A percentile compares a stretch with the other conserved stretches of the same genome.
Evolutionary conservation across 2,329 filamentous ascomycete species (phyloP).

Genomic region (Penicillium olsonii): DNA sequence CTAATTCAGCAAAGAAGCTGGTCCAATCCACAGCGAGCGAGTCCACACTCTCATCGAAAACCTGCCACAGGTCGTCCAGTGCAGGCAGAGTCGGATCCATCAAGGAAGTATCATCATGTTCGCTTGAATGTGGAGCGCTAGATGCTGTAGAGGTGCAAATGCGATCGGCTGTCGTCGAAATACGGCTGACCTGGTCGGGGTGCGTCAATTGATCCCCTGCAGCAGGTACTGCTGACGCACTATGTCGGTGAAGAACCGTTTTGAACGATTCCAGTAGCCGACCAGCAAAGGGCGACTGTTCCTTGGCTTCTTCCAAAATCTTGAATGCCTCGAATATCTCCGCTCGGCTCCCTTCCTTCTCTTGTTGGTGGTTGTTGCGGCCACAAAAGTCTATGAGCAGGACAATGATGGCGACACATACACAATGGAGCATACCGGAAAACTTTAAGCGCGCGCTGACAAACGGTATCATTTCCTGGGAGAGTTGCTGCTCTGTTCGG

Average conservation of each 20-base stretch:
- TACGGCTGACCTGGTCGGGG: background rate
- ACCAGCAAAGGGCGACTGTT: constrained; percentile 30
- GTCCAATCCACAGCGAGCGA: constrained; percentile 20
- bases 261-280: constrained; percentile 37
- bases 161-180: background rate
- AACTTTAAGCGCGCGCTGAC: constrained; percentile 27
- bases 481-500: constrained; percentile 24
- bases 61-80: constrained; percentile 23
- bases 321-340: constrained; percentile 36
- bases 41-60: constrained; percentile 22
- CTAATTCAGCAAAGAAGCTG: constrained; percentile 19
- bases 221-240: constrained; percentile 5
- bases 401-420: constrained; percentile 43
- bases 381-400: constrained; percentile 43
- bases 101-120: background rate
- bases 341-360: constrained; percentile 27
- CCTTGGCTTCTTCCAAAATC: constrained; percentile 36
- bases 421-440: constrained; percentile 32
- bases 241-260: constrained; percentile 27
- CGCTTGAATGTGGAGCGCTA: background rate
- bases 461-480: constrained; percentile 21
- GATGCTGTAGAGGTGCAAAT: too few species aligned
- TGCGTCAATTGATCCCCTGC: background rate
- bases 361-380: constrained; percentile 23
- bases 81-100: constrained; percentile 13